Conservation (phyloP, 192 early-diverging fungal species). For the Phlyctochytrium planicorne region DNA sequence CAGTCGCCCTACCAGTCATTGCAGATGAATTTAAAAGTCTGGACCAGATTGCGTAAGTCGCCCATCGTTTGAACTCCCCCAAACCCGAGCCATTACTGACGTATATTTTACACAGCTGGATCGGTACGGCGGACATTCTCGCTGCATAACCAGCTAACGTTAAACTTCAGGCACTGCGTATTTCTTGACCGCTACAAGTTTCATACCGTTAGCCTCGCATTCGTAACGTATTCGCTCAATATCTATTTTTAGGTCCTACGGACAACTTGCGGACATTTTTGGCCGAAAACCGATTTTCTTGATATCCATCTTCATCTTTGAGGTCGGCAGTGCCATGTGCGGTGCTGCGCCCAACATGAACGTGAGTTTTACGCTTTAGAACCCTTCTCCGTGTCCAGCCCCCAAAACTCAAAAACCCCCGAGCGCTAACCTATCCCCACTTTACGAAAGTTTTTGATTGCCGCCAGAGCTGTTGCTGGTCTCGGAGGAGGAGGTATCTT, state of each 20-base stretch:
- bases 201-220: background rate
- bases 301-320: slow-evolving; percentile 69
- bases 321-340: slow-evolving; percentile 74
- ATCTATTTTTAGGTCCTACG: slow-evolving; percentile 73
- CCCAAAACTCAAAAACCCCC: too few species aligned
- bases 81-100: too few species aligned
- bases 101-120: too few species aligned
- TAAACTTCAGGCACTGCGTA: too few species aligned
- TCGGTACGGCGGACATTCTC: slow-evolving; percentile 19
- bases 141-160: too few species aligned
- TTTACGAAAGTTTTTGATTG: too few species aligned
- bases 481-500: slow-evolving; percentile 81
- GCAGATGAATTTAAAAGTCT: slow-evolving; percentile 35
- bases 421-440: too few species aligned
- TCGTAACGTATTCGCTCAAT: slow-evolving; percentile 36
- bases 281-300: slow-evolving; percentile 76
- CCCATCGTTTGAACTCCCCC: background rate
- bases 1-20: slow-evolving; percentile 27
- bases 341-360: slow-evolving; percentile 59
- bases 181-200: background rate
- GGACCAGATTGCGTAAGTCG: slow-evolving; percentile 42
- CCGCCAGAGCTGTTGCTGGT: slow-evolving; percentile 72
- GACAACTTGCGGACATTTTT: slow-evolving; percentile 86
- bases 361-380: too few species aligned
- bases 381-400: too few species aligned